phyloP scores from a whole-genome alignment of 306 rosid species.

The Mucuna pruriens region DNA sequence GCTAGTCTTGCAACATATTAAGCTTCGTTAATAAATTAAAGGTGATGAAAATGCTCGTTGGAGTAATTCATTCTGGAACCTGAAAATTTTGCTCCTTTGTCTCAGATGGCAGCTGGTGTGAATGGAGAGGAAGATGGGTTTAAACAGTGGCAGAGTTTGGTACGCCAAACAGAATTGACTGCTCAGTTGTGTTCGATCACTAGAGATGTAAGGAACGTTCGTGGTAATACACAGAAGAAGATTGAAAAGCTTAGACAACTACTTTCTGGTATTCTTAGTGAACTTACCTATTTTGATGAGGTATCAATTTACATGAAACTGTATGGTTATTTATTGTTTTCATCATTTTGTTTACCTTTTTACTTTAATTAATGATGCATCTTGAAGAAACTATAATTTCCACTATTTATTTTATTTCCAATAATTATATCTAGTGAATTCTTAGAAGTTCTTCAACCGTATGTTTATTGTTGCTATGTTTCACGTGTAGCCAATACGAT shows the following conservation, averaged over 20 bases:
- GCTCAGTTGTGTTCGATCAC: slow-evolving; percentile 91
- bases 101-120: slow-evolving; percentile 69
- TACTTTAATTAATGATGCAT: slow-evolving; percentile 25
- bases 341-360: neutral
- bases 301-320: slow-evolving; percentile 50
- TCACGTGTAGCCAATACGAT: slow-evolving; percentile 78
- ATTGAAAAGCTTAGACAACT: slow-evolving; percentile 95
- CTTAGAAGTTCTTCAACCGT: slow-evolving; percentile 22
- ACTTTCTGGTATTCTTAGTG: slow-evolving; percentile 96
- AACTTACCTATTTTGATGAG: slow-evolving; percentile 96
- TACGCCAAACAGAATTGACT: slow-evolving; percentile 94
- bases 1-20: slow-evolving; percentile 1
- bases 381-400: neutral
- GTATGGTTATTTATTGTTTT: slow-evolving; percentile 15
- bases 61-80: slow-evolving; percentile 36
- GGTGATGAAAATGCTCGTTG: slow-evolving; percentile 13
- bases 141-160: slow-evolving; percentile 94
- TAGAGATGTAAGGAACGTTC: slow-evolving; percentile 90
- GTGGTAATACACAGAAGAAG: slow-evolving; percentile 97
- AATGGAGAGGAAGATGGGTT: slow-evolving; percentile 90
- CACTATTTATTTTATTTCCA: slow-evolving; percentile 5
- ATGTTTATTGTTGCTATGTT: slow-evolving; percentile 38
- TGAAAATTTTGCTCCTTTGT: slow-evolving; percentile 27
- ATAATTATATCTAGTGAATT: slow-evolving; percentile 25
- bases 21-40: slow-evolving; percentile 30